Conservation (phyloP, 305 asterid genomes). For the Fraxinus xanthoxyloides region DNA sequence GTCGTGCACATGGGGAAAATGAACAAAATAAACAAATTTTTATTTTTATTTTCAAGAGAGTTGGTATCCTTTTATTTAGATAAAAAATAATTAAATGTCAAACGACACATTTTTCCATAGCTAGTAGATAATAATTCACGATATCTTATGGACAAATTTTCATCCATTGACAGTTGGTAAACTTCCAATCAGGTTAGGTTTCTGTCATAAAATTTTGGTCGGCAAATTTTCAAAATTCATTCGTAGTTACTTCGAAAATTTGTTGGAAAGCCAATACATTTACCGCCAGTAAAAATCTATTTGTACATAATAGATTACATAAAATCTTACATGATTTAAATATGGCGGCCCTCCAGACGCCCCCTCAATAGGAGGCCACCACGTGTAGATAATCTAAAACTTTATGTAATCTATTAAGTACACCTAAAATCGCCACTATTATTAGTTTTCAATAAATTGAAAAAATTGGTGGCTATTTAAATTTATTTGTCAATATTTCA, state of each 20-base stretch:
- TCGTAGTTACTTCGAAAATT: not conserved
- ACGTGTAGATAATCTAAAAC: too few species aligned
- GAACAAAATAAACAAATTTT: not conserved
- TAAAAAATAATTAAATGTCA: not conserved
- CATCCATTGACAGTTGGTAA: not conserved
- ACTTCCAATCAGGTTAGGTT: not conserved
- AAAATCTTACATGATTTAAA: too few species aligned
- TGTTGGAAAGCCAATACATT: not conserved
- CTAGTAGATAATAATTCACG: not conserved
- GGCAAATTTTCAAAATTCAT: too few species aligned
- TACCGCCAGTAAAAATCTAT: too few species aligned
- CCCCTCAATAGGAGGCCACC: too few species aligned
- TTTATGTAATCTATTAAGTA: too few species aligned
- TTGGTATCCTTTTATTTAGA: not conserved
- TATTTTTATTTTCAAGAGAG: not conserved
- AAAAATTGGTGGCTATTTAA: too few species aligned
- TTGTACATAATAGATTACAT: too few species aligned
- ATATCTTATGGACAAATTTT: not conserved
- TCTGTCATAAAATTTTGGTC: not conserved
- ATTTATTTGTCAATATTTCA: not conserved
- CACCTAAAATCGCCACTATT: too few species aligned
- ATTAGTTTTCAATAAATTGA: not conserved
- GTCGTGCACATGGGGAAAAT: not conserved
- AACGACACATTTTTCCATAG: not conserved
- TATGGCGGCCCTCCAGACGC: too few species aligned